Base-by-base conservation (phyloP, 2,329 filamentous ascomycete species). In the Cladorrhinum sp. region DNA sequence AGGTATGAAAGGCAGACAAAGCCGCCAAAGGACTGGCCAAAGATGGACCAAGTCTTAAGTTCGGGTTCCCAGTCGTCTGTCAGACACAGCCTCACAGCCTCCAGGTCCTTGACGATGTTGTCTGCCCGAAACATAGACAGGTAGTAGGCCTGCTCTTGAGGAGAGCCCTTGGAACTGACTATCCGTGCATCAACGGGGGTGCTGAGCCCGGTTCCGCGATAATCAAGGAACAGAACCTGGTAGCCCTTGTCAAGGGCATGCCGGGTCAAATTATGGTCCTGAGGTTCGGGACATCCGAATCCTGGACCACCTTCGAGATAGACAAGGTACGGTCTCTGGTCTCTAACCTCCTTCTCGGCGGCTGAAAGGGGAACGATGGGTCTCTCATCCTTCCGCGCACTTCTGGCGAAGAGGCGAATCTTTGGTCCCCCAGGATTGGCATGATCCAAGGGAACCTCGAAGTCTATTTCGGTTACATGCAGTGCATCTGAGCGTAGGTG, bases 21-120 rank as follows among this genome's bases (percentile, higher is more conserved):
- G 1, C 93, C 93, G 41, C 93, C 93, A 73, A 96, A 98, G 16
- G 89, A 93, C 76, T 97, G 93, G 8, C 93, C 93, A 64, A 96
- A 88, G 27, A 95, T 83, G 60, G 87, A 89, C 93, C 93, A 97
- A 71, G 88, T 87, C 72, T 86, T 84, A 71, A 89, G 86, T 52
- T 88, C 84, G 22, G 83, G 78, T 0, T 89, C 86, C 68, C 86
- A 90, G 55, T 87, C 85, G 4, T 80, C 77, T 0, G 90, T 95
- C 57, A 98, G 78, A 41, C 82, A 88, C 68, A 86, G 83, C 4
- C 93, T 85, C 29, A 98, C 85, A 3, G 93, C 92, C 72, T 98
- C 93, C 65, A 89, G 91, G 70, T 98, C 93, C 51, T 85, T 86
- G 45, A 98, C 92, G 55, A 96, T 96, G 70, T 84, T 95, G 74